Evolutionary conservation across 352 stramenopile genomes (phyloP).

Genomic region (Pythium brachiatum): DNA sequence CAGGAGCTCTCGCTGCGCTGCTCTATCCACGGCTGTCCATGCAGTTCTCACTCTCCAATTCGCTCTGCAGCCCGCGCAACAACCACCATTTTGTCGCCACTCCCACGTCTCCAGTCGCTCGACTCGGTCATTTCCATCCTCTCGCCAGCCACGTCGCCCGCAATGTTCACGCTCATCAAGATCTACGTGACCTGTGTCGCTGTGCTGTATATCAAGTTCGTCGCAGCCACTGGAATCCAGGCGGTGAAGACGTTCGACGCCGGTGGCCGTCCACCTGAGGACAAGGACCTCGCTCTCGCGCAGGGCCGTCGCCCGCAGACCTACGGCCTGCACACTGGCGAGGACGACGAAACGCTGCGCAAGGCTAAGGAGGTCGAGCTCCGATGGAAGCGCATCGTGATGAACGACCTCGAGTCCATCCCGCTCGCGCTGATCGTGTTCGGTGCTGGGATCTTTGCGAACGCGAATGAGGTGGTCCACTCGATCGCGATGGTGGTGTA

Average conservation of each 20-base stretch:
- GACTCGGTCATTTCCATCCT: slow-evolving; percentile 2
- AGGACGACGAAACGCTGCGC: slow-evolving; percentile 26
- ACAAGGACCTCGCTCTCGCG: slow-evolving; percentile 21
- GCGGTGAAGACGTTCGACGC: slow-evolving; percentile 31
- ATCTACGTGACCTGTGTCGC: slow-evolving; percentile 13
- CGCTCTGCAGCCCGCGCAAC: not conserved
- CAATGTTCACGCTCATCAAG: slow-evolving; percentile 7
- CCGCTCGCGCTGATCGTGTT: slow-evolving; percentile 40
- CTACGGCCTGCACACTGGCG: slow-evolving; percentile 26
- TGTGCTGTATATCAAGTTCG: slow-evolving; percentile 28
- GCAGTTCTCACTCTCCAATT: not conserved
- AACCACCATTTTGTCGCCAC: not conserved
- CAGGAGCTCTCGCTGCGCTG: too few species aligned
- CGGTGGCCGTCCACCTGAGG: slow-evolving; percentile 33
- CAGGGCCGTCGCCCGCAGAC: slow-evolving; percentile 26
- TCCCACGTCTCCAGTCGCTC: not conserved
- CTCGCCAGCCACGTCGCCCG: not conserved
- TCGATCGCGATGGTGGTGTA: slow-evolving; percentile 42
- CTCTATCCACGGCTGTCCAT: not conserved
- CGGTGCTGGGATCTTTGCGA: slow-evolving; percentile 27
- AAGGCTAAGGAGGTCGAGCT: slow-evolving; percentile 32
- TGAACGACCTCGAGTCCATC: slow-evolving; percentile 48
- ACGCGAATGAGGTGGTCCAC: slow-evolving; percentile 24
- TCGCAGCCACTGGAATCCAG: slow-evolving; percentile 32
- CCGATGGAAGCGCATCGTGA: slow-evolving; percentile 43